Percentiles rank a stretch among this genome's conserved stretches.
phyloP scores from a whole-genome alignment of 331 rosid genomes.

The Telfairia occidentalis region DNA sequence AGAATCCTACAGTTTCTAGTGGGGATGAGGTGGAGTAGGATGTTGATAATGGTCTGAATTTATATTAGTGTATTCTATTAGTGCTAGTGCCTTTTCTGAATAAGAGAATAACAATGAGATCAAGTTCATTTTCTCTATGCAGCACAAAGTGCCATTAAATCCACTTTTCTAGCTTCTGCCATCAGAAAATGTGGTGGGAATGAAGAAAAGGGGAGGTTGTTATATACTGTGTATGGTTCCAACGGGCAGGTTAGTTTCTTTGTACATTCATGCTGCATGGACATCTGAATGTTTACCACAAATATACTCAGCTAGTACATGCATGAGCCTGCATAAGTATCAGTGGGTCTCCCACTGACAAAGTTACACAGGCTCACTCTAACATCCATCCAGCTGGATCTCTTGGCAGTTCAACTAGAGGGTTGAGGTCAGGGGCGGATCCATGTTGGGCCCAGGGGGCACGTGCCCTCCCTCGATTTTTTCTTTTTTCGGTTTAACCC shows the following conservation, averaged over 20 bases:
- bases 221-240: conserved; percentile 82
- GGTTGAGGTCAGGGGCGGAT: too few species aligned
- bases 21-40: not conserved
- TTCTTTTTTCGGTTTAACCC: too few species aligned
- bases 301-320: not conserved
- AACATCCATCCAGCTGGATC: not conserved
- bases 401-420: not conserved
- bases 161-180: conserved; percentile 77
- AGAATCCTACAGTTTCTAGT: not conserved
- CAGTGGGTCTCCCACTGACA: not conserved
- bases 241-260: conserved; percentile 67
- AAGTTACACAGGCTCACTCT: not conserved
- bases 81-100: not conserved
- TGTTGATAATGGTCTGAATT: not conserved
- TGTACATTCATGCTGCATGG: not conserved
- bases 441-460: too few species aligned
- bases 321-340: not conserved
- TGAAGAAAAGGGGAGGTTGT: conserved; percentile 63
- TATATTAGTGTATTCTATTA: not conserved
- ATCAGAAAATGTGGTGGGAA: conserved; percentile 93
- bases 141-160: conserved; percentile 76
- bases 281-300: not conserved
- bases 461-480: too few species aligned
- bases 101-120: conserved; percentile 2
- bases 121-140: conserved; percentile 19